Evolutionary conservation across 352 stramenopile genomes (phyloP), one percentile per base, ranked within the genome.

Genomic region (Lagenidium giganteum): DNA sequence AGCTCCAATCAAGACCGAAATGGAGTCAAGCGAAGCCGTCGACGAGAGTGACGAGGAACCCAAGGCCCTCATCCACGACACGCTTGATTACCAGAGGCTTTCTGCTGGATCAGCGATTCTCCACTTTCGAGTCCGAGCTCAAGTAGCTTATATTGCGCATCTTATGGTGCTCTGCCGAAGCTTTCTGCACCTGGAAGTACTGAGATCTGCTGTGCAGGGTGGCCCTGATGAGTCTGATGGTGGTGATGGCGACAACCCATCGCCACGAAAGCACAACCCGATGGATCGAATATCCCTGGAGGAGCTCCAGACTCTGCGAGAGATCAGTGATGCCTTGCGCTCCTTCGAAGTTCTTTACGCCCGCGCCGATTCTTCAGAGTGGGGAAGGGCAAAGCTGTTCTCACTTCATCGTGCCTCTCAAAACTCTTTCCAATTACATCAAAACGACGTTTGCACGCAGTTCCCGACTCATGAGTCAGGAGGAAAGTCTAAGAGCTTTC

Each of bases 151-250:
- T 42, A 50, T 74, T 21, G 39, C 53, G n/a, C 66, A 78, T 32
- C 17, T 78, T 4, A 18, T 53, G 29, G 28, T 64, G 7, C 45
- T 78, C 8, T 78, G 66, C 8, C 58, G 66, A 20, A 74, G 66
- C 48, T 78, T 67, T 17, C 9, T 78, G 12, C 66, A 78, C 31
- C 31, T 78, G 21, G 51, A 78, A 36, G 62, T 73, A n/a, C n/a
- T n/a, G n/a, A n/a, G n/a, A n/a, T n/a, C n/a, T n/a, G n/a, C n/a
- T n/a, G n/a, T n/a, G n/a, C n/a, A n/a, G n/a, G n/a, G n/a, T n/a
- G n/a, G n/a, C n/a, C n/a, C n/a, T n/a, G n/a, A n/a, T 54, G 32
- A 38, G 32, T 38, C 32, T 20, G 11, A 13, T 20, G 32, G 32
- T 20, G 32, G 11, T 38, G 32, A 38, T 38, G 32, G 16, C 32